Evolutionary conservation across 192 early-diverging fungal genomes (phyloP).

Genomic region (Lobulomyces angularis): DNA sequence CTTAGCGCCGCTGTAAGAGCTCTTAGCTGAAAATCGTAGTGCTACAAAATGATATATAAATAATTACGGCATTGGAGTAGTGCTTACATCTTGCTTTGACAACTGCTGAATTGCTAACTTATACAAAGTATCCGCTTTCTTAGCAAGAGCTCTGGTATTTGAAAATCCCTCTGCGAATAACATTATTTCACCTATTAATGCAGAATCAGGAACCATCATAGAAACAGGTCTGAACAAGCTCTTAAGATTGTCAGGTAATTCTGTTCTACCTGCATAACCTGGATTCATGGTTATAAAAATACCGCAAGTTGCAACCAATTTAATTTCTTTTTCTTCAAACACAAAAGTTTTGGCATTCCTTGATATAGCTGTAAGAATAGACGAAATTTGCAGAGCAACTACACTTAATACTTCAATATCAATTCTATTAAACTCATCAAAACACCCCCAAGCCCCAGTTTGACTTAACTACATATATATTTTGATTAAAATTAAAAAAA

Average conservation of each 20-base stretch:
- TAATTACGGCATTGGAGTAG: no score
- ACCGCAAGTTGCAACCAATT: slow-evolving; percentile 31
- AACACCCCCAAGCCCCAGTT: slow-evolving; percentile 54
- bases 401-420: slow-evolving; percentile 51
- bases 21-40: slow-evolving; percentile 46
- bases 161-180: slow-evolving; percentile 51
- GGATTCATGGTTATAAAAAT: slow-evolving; percentile 54
- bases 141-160: slow-evolving; percentile 34
- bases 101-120: slow-evolving; percentile 46
- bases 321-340: slow-evolving; percentile 48
- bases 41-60: no score
- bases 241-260: slow-evolving; percentile 50
- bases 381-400: slow-evolving; percentile 44
- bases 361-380: slow-evolving; percentile 36
- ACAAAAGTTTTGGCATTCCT: slow-evolving; percentile 32
- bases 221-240: slow-evolving; percentile 42
- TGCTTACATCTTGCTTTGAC: slow-evolving; percentile 50
- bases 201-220: slow-evolving; percentile 53
- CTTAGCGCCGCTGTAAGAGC: slow-evolving; percentile 37
- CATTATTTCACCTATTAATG: slow-evolving; percentile 53
- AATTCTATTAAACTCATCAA: slow-evolving; percentile 54
- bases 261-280: slow-evolving; percentile 41
- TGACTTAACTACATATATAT: no score
- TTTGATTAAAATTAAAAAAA: no score
- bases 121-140: slow-evolving; percentile 49